Conservation (phyloP, 495 filamentous ascomycete genomes). For the Letharia columbiana region DNA sequence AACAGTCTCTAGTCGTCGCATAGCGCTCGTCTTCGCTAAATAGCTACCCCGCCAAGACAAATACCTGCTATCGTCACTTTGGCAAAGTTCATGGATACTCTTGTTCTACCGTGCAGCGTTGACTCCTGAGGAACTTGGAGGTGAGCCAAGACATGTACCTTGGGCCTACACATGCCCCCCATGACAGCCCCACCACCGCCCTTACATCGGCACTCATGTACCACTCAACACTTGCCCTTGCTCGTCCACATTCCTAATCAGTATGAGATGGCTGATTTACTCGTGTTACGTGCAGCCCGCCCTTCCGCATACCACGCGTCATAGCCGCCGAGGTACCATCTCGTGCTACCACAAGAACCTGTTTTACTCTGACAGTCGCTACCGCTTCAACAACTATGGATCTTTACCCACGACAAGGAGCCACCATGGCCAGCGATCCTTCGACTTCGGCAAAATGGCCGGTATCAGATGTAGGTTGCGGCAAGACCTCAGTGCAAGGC, state of each 20-base stretch:
- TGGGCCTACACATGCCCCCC: background rate
- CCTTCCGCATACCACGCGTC: background rate
- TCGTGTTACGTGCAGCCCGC: background rate
- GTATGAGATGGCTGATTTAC: background rate
- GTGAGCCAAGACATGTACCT: background rate
- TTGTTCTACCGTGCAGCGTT: background rate
- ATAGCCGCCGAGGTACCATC: background rate
- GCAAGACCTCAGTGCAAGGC: background rate
- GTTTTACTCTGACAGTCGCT: slow-evolving; percentile 1
- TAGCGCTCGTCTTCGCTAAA: background rate
- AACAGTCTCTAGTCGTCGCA: background rate
- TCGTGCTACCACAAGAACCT: background rate
- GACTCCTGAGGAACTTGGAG: background rate
- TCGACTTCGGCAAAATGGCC: slow-evolving; percentile 5
- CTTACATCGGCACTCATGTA: background rate
- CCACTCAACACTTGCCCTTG: background rate
- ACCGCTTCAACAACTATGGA: background rate
- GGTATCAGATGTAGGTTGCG: slow-evolving; percentile 2
- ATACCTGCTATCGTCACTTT: background rate
- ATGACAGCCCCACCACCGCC: background rate
- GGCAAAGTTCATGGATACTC: background rate
- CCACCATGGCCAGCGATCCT: slow-evolving; percentile 6
- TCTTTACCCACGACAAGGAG: background rate
- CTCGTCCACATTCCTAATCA: background rate
- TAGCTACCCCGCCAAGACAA: background rate